A percentile compares a stretch with the other conserved stretches of the same genome.
phyloP scores from a whole-genome alignment of 2,329 filamentous ascomycete genomes.

The Leptographium lundbergii region DNA sequence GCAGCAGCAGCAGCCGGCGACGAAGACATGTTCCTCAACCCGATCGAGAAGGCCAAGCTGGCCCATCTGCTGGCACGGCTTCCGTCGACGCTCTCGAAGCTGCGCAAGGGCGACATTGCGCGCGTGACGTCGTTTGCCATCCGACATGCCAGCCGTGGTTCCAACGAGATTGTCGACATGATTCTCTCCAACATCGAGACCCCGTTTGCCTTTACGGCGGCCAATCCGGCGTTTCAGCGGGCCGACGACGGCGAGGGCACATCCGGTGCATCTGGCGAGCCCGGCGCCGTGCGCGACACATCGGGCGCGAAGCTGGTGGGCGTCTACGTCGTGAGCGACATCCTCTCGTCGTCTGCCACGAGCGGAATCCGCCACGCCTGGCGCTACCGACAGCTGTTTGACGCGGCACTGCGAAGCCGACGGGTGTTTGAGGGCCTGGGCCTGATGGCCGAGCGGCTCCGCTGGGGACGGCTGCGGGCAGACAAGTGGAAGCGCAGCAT shows the following conservation, averaged over 20 bases:
- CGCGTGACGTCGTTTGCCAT: slow-evolving; percentile 82
- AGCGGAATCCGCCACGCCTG: slow-evolving; percentile 73
- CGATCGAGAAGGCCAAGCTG: slow-evolving; percentile 72
- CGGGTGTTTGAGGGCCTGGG: slow-evolving; percentile 67
- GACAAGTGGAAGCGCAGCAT: slow-evolving; percentile 79
- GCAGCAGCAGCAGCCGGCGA: slow-evolving; percentile 24
- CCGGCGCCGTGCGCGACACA: slow-evolving; percentile 37
- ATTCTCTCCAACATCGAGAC: slow-evolving; percentile 70
- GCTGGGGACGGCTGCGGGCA: slow-evolving; percentile 69
- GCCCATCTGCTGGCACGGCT: slow-evolving; percentile 73
- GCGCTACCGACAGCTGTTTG: slow-evolving; percentile 62
- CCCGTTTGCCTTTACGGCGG: slow-evolving; percentile 61
- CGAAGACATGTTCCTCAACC: slow-evolving; percentile 60
- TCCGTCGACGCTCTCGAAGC: slow-evolving; percentile 58
- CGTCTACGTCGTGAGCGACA: slow-evolving; percentile 66
- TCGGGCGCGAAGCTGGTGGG: slow-evolving; percentile 67
- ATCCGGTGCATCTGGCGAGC: background rate
- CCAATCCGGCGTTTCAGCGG: slow-evolving; percentile 43
- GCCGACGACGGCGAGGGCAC: slow-evolving; percentile 16
- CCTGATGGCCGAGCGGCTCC: slow-evolving; percentile 54
- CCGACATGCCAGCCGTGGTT: slow-evolving; percentile 69
- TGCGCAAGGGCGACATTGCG: slow-evolving; percentile 77
- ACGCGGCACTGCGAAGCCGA: slow-evolving; percentile 53
- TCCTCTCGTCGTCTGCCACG: slow-evolving; percentile 64
- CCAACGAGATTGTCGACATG: slow-evolving; percentile 84